phyloP scores from a whole-genome alignment of 2,329 filamentous ascomycete species.

The Triangularia setosa region DNA sequence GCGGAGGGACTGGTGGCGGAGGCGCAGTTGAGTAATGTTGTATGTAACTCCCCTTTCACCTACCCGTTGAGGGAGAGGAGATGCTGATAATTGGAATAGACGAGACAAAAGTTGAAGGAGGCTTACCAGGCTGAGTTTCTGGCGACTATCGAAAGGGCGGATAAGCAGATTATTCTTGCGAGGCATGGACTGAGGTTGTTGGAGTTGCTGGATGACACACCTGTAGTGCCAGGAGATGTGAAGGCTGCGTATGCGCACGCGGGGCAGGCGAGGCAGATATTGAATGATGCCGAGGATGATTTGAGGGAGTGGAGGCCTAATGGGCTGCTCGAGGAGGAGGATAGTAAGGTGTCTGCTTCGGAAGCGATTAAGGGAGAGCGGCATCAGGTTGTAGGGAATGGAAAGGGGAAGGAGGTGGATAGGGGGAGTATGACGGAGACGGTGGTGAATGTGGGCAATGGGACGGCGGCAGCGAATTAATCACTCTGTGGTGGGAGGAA shows the following conservation, averaged over 20 bases:
- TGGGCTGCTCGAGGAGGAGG: background rate
- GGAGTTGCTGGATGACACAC: conserved; percentile 81
- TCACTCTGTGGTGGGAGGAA: background rate
- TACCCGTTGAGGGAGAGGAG: background rate
- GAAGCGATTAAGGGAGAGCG: background rate
- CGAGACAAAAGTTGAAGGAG: conserved; percentile 92
- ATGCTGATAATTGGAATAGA: conserved; percentile 49
- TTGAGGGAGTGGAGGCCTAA: conserved; percentile 65
- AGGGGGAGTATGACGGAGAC: background rate
- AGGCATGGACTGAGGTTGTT: conserved; percentile 84
- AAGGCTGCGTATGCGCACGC: conserved; percentile 64
- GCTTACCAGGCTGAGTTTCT: conserved; percentile 85
- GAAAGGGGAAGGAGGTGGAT: conserved; percentile 1
- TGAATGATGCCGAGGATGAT: conserved; percentile 90
- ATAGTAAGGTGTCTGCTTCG: background rate
- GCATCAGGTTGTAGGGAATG: background rate
- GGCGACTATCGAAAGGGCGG: conserved; percentile 89
- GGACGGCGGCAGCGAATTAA: background rate
- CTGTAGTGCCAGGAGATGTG: conserved; percentile 80
- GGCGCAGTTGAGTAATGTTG: conserved; percentile 91
- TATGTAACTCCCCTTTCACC: conserved; percentile 42
- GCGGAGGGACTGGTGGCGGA: conserved; percentile 95
- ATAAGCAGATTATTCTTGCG: conserved; percentile 94
- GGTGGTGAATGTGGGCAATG: background rate
- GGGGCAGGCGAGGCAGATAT: conserved; percentile 71